Base-by-base conservation (phyloP, 2,329 filamentous ascomycete genomes). In the Aspergillus brunneoviolaceus region DNA sequence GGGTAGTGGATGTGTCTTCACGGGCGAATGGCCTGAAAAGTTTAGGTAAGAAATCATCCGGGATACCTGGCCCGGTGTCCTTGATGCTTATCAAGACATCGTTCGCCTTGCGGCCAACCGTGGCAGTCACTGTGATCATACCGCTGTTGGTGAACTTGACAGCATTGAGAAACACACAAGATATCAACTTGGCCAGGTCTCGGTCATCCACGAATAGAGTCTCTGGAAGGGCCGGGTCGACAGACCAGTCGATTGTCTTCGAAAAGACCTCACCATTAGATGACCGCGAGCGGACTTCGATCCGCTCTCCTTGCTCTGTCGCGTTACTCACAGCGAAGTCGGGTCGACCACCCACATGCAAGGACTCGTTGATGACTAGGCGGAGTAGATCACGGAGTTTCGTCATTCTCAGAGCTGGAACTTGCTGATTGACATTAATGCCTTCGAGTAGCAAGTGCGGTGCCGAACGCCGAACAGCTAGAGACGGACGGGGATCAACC, bases 11-110 rank as follows among this genome's bases (percentile, higher is more conserved):
- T 54, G 85, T 82, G 70, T 91, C 87, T 72, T 89, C 85, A 61
- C 87, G 82, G 25, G 87, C 85, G 71, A 90, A 90, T 1, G 88
- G 84, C 64, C 87, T 87, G 77, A 90, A 91, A 0, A 91, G 78
- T 57, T 85, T 84, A 0, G 86, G 85, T 53, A 88, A 74, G 67
- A 90, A 90, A 12, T 84, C 85, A 52, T 84, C 81, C 0, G 87
- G 85, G 50, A 91, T 91, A 4, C 88, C 88, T 52, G 85, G 84
- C 7, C 88, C 88, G 19, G 87, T 89, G 72, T 91, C 88, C 16
- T 80, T 78, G 58, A 90, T 81, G 62, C 80, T 84, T 68, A 90
- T 84, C 49, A 86, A 77, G 48, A 89, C 79, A 68, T 85, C 84
- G 35, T 82, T 80, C 4, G 74, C 70, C 56, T 78, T 82, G 35